These are phyloP conservation scores for Chytriomyces hyalinus DNA, from an alignment of 192 early-diverging fungal species.

Conservation along the genomic window DNA sequence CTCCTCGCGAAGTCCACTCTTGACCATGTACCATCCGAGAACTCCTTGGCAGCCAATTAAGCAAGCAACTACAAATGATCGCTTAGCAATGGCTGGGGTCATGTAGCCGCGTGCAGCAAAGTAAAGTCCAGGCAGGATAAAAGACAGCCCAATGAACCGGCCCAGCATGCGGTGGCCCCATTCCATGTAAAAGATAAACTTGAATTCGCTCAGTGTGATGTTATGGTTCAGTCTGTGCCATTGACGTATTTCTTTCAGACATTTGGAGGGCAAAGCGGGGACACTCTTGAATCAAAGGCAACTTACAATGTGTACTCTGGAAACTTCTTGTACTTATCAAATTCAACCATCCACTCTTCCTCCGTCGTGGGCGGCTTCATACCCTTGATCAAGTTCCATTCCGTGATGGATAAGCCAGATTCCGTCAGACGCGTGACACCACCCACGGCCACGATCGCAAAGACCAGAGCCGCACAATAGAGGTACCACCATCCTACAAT, in stretches of 20 bases:
- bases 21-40: slow-evolving; percentile 99
- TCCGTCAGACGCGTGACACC: slow-evolving; percentile 97
- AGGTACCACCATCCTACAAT: slow-evolving; percentile 94
- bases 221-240: slow-evolving; percentile 77
- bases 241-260: too few relatives aligned
- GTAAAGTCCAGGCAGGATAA: slow-evolving; percentile 84
- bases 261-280: neutral
- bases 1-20: slow-evolving; percentile 84
- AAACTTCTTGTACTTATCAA: slow-evolving; percentile 97
- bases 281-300: slow-evolving; percentile 4
- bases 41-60: slow-evolving; percentile 68
- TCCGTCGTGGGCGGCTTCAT: slow-evolving; percentile 87
- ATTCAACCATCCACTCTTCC: slow-evolving; percentile 89
- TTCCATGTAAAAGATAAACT: slow-evolving; percentile 97
- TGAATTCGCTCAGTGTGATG: slow-evolving; percentile 91
- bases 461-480: slow-evolving; percentile 84
- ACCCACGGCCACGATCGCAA: slow-evolving; percentile 92
- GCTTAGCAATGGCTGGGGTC: slow-evolving; percentile 60
- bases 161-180: slow-evolving; percentile 97
- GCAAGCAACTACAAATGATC: slow-evolving; percentile 38
- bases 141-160: slow-evolving; percentile 86
- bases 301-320: slow-evolving; percentile 94
- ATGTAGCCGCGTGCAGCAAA: slow-evolving; percentile 82
- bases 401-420: slow-evolving; percentile 92
- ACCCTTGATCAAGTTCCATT: slow-evolving; percentile 95